Evolutionary conservation across 495 filamentous ascomycete species (phyloP), one percentile per base, ranked within the genome.

Genomic region (Penicillium maclennaniae): DNA sequence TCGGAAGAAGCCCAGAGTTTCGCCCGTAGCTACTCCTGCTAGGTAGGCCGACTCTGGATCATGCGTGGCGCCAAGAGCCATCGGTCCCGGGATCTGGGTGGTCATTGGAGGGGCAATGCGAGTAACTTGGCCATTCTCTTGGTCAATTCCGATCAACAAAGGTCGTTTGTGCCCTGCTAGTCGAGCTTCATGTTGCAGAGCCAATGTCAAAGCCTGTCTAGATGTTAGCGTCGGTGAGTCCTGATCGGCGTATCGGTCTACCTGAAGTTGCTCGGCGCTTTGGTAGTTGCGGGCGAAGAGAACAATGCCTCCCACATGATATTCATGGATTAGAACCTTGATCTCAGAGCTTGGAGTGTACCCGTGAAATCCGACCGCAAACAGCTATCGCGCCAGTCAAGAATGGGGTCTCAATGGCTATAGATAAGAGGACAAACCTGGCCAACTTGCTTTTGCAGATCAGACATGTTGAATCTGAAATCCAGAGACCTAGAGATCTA

Each of bases 351-450:
- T 77, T 21, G 69, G 71, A 1, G 61, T 64, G 43, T 65, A 60
- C 40, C 73, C 75, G 51, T 79, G 70, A 37, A 79, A 77, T 12
- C 76, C 76, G 41, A 77, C 75, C 25, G 71, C 75, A 56, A 79
- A 79, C 27, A 79, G 68, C 76, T 79, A 43, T 7, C 45, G 43
- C 43, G 46, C 41, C 21, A 38, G 10, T 62, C 17, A 60, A 45
- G 9, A 28, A 51, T n/a, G 34, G 23, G 34, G 12, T 34, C 7
- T 17, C 16, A 40, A 2, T 8, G 23, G 17, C 1, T 2, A 10
- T 34, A 17, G 20, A 27, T 36, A 20, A 9, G 8, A 26, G 9
- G 12, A 4, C 46, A 25, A 59, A 69, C 71, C 53, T 75, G 71
- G 25, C 68, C 67, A 9, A 69, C 59, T 67, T 69, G 62, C 43